These are phyloP conservation scores for Auricularia auricula-judae DNA, from an alignment of 768 basidiomycete genomes.

Conservation along the genomic window DNA sequence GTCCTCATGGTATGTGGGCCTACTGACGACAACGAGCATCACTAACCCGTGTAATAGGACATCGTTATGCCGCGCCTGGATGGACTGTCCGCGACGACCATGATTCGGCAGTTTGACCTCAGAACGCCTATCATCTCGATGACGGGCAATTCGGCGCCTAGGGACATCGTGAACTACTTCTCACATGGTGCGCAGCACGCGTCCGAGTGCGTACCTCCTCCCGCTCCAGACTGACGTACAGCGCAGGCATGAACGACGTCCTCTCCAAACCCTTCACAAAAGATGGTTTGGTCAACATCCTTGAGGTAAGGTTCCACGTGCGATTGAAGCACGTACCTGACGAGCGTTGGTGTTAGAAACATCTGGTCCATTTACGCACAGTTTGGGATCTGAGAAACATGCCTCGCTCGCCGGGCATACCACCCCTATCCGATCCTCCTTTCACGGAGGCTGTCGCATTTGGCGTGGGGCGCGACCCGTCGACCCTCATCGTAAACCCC, in stretches of 20 bases:
- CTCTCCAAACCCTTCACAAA: conserved; percentile 95
- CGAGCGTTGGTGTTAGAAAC: conserved; percentile 1
- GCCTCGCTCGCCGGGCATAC: not conserved
- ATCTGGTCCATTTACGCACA: conserved; percentile 7
- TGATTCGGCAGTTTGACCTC: conserved; percentile 91
- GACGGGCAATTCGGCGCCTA: conserved; percentile 87
- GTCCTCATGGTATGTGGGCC: conserved; percentile 71
- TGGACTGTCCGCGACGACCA: conserved; percentile 80
- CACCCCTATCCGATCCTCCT: not conserved
- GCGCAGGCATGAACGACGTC: conserved; percentile 89
- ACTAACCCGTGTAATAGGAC: conserved; percentile 39
- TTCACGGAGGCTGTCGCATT: not conserved
- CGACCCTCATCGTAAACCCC: conserved; percentile 42
- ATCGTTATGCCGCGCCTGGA: conserved; percentile 76
- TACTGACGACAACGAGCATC: not conserved
- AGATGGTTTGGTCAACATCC: conserved; percentile 80
- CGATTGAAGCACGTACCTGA: not conserved
- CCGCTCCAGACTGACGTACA: not conserved
- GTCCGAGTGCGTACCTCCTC: not conserved
- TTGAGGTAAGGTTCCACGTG: conserved; percentile 47
- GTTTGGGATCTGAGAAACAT: conserved; percentile 5
- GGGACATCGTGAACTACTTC: conserved; percentile 86
- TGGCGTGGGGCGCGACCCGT: conserved; percentile 1
- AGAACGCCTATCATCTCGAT: conserved; percentile 97
- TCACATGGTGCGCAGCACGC: conserved; percentile 40